Evolutionary conservation across 148 eudicot species (phyloP).

Genomic region (Salicornia ramosissima): DNA sequence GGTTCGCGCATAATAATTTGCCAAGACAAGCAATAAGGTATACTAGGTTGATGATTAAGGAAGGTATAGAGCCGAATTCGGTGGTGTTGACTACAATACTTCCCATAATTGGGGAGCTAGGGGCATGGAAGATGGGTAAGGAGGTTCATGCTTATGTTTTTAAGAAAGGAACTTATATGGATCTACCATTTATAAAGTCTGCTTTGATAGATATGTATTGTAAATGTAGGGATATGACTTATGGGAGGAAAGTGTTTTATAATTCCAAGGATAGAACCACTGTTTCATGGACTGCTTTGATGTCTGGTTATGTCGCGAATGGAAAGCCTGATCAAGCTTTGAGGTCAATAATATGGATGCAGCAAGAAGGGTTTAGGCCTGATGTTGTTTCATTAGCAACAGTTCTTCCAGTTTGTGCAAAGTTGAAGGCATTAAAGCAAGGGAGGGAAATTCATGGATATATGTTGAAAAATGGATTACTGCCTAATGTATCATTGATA

Average conservation of each 20-base stretch:
- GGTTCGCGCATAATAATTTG: slow-evolving; percentile 68
- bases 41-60: slow-evolving; percentile 56
- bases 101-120: slow-evolving; percentile 62
- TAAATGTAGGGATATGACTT: slow-evolving; percentile 76
- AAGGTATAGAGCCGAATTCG: slow-evolving; percentile 58
- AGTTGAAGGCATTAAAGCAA: slow-evolving; percentile 52
- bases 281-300: slow-evolving; percentile 82
- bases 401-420: slow-evolving; percentile 67
- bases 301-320: slow-evolving; percentile 69
- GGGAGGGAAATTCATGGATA: slow-evolving; percentile 78
- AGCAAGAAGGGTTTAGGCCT: slow-evolving; percentile 88
- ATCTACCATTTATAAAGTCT: slow-evolving; percentile 64
- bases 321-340: slow-evolving; percentile 79
- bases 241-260: slow-evolving; percentile 66
- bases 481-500: slow-evolving; percentile 53
- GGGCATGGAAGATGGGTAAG: slow-evolving; percentile 50
- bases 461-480: slow-evolving; percentile 51
- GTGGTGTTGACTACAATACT: slow-evolving; percentile 65
- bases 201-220: slow-evolving; percentile 89
- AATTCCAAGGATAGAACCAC: slow-evolving; percentile 53
- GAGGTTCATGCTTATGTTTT: slow-evolving; percentile 80
- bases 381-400: slow-evolving; percentile 82
- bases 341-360: slow-evolving; percentile 85
- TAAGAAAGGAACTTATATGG: slow-evolving; percentile 53
- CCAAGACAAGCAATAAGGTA: slow-evolving; percentile 51